Base-by-base conservation (phyloP, 2,329 filamentous ascomycete species). In the Aspergillus sp. region DNA sequence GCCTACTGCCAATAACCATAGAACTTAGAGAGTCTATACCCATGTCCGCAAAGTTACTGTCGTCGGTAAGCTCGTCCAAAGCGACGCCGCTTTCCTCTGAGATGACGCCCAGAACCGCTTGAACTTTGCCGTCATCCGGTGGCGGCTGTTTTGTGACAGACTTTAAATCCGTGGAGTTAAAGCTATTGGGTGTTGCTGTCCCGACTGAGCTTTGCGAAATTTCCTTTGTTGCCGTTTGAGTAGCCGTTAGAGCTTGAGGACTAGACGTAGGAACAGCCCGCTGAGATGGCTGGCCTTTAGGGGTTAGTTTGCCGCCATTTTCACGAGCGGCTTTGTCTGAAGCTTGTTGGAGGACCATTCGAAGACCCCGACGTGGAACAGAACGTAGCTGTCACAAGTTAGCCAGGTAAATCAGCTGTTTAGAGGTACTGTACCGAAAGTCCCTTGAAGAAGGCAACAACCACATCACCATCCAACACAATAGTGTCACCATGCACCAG, bases 291-390 rank as follows among this genome's bases (percentile, higher is more conserved):
- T 62, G 49, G 6, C 23, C 8, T 49, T 56, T 37, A 7, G 52
- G 31, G 14, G 52, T 15, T 11, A 48, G 41, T 11, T 58, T 62
- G 45, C 54, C 52, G 51, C 61, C 31, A 55, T 60, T 11, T 56
- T 62, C 14, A 12, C 47, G 48, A 64, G 55, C 35, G 63, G 50
- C 50, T 35, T 44, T 52, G n/a, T 52, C 50, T 5, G 50, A 43
- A 14, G 50, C 50, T 23, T 43, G 39, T 19, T 52, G 50, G 8
- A 52, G 23, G 23, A 52, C 51, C 51, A 52, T 56, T 33, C 61
- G 50, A 21, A 68, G 55, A 15, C 66, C 59, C 27, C 59, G 45
- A n/a, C 65, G 66, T 7, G 64, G 58, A 50, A 66, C 60, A 14
- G 56, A 57, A 62, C 65, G 66, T 44, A 65, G 55, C 55, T 65